Percentiles rank a stretch among this genome's conserved stretches.
These are phyloP conservation scores for Agarophyton chilense DNA, from an alignment of 23 red algal species.

Conservation along the genomic window DNA sequence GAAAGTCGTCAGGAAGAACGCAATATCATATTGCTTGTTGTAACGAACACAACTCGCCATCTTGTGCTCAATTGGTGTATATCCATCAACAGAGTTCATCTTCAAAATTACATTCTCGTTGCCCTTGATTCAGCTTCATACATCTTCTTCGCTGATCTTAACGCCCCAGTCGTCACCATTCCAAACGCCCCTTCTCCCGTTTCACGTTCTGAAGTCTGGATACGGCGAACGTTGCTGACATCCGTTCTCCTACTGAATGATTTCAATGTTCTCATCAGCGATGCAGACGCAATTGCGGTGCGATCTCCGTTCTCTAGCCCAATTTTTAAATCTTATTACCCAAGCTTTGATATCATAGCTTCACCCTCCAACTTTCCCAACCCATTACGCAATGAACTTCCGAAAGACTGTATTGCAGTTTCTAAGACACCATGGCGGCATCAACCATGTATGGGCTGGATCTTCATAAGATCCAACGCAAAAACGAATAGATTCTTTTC, in stretches of 20 bases:
- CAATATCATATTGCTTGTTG: conserved; percentile 1
- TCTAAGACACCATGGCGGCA: neutral
- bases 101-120: conserved; percentile 41
- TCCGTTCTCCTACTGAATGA: neutral
- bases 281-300: conserved; percentile 35
- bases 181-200: neutral
- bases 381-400: conserved; percentile 24
- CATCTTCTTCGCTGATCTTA: neutral
- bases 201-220: conserved; percentile 33
- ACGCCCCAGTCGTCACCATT: conserved; percentile 10
- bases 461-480: conserved; percentile 10
- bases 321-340: neutral
- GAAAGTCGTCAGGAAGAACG: neutral
- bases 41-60: neutral
- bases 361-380: conserved; percentile 52
- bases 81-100: neutral
- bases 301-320: conserved; percentile 17
- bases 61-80: conserved; percentile 45
- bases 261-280: conserved; percentile 35
- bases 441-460: conserved; percentile 51
- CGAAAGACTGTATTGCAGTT: neutral
- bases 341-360: conserved; percentile 16
- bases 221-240: neutral
- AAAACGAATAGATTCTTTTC: conserved; percentile 13
- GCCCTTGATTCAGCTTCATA: conserved; percentile 28